These are phyloP conservation scores for Kodamaea ohmeri DNA, from an alignment of 1,139 yeast genomes.

Conservation along the genomic window DNA sequence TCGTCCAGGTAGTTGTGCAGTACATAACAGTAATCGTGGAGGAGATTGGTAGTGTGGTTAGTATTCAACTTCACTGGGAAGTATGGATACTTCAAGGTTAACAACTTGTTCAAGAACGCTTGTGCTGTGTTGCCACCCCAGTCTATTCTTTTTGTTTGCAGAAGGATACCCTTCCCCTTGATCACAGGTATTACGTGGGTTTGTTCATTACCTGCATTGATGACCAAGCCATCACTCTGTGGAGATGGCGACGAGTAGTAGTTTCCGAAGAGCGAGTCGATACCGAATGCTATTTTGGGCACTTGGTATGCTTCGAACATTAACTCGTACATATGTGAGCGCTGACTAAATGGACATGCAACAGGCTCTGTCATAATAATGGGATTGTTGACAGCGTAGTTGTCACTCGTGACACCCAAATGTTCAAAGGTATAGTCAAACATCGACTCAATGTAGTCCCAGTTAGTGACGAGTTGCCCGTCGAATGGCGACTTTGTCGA, in stretches of 20 bases:
- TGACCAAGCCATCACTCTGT: conserved; percentile 59
- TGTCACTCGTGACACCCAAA: conserved; percentile 57
- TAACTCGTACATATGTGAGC: conserved; percentile 73
- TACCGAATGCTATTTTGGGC: conserved; percentile 75
- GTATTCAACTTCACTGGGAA: conserved; percentile 73
- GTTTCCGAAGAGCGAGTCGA: conserved; percentile 71
- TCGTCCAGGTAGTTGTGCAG: conserved; percentile 69
- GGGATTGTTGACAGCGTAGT: conserved; percentile 68
- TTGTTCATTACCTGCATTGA: conserved; percentile 80
- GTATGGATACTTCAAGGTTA: conserved; percentile 84
- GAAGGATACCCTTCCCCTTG: conserved; percentile 59
- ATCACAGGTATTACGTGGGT: conserved; percentile 82
- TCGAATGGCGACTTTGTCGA: conserved; percentile 81
- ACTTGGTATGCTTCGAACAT: conserved; percentile 77
- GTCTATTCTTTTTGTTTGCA: conserved; percentile 76
- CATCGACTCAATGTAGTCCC: conserved; percentile 86
- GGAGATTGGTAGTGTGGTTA: conserved; percentile 63
- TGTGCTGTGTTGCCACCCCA: conserved; percentile 87
- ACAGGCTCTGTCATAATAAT: conserved; percentile 77
- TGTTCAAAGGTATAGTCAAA: conserved; percentile 83
- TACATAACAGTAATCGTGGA: conserved; percentile 77
- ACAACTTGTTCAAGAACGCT: conserved; percentile 57
- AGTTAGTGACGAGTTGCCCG: conserved; percentile 80
- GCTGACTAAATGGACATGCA: conserved; percentile 66
- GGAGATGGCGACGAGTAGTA: conserved; percentile 52